Evolutionary conservation across 2,329 filamentous ascomycete genomes (phyloP), one percentile per base, ranked within the genome.

Genomic region (Cladosporium sp.): DNA sequence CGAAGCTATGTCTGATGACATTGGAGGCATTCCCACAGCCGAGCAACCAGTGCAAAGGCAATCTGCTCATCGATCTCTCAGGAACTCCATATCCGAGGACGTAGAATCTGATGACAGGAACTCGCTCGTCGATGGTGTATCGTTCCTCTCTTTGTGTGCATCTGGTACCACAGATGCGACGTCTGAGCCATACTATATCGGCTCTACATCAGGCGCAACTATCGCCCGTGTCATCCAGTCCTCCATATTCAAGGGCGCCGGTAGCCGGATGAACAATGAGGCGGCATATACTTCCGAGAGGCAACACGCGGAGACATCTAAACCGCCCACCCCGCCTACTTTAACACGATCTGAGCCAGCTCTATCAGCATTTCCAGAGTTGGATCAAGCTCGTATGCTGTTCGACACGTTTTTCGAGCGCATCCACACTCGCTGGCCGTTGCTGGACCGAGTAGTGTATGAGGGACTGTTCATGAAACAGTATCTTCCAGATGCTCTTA

Each of bases 351-450:
- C 40, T 15, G 40, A 47, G 9, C 3, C 19, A 7, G 22, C 2
- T 12, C 14, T 17, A 2, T 49, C 30, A 25, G 45, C 12, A 5
- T 51, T 58, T 2, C 55, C 55, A 9, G 55, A 58, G 15, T n/a
- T 38, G 20, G 49, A 58, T 3, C 45, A 51, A 42, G 55, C 55
- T 17, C 49, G 45, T 8, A 51, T 43, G 45, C 17, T 58, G 7
- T 51, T 58, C 12, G 49, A 58, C 17, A 58, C 36, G 12, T 58
- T 58, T n/a, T 58, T 58, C 20, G 55, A 58, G 36, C 45, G 49
- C 17, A 51, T 58, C n/a, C 55, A 58, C 30, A 58, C 55, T 30
- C 55, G 55, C 15, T 58, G 55, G 55, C 55, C 55, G 5, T 43
- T 58, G 12, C 47, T 58, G 14, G 55, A 58, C 37, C 55, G 55